Conservation (phyloP, 2,329 filamentous ascomycete species). For the Fusarium euwallaceae region DNA sequence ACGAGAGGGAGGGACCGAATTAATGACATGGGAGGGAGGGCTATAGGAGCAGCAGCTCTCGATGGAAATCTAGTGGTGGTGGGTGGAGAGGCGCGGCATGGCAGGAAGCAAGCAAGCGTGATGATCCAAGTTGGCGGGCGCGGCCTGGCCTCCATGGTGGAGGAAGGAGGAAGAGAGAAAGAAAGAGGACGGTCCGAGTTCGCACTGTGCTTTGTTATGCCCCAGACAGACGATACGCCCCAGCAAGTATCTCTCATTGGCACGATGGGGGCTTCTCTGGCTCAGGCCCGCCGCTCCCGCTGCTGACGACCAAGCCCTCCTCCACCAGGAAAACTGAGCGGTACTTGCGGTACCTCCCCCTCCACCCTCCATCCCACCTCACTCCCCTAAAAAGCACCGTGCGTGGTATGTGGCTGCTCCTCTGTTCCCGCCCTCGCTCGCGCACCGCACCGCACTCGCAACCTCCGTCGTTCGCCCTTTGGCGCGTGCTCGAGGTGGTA, state of each 20-base stretch:
- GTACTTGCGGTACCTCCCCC: constrained; percentile 20
- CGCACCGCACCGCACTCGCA: constrained; percentile 3
- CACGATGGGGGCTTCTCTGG: constrained; percentile 15
- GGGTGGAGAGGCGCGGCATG: constrained; percentile 9
- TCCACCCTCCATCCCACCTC: constrained; percentile 41
- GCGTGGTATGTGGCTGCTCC: constrained; percentile 47
- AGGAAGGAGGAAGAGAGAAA: neutral
- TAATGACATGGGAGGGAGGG: constrained; percentile 34
- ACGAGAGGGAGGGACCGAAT: constrained; percentile 18
- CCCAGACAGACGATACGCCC: constrained; percentile 12
- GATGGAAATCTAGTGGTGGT: constrained; percentile 27
- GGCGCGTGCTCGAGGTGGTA: constrained; percentile 37
- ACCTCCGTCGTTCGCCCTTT: constrained; percentile 39
- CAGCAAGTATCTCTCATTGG: constrained; percentile 30
- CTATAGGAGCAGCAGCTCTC: constrained; percentile 26
- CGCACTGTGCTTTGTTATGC: constrained; percentile 32
- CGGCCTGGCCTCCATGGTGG: constrained; percentile 2
- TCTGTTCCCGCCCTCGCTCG: constrained; percentile 26
- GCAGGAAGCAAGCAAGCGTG: neutral
- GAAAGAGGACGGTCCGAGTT: neutral
- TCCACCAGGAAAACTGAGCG: constrained; percentile 6
- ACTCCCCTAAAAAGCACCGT: constrained; percentile 44
- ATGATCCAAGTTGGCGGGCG: constrained; percentile 1
- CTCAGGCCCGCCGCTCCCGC: constrained; percentile 33
- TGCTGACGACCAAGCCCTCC: constrained; percentile 32